Base-by-base conservation (phyloP, 176 grass and related monocot species). In the Puccinellia tenuiflora region DNA sequence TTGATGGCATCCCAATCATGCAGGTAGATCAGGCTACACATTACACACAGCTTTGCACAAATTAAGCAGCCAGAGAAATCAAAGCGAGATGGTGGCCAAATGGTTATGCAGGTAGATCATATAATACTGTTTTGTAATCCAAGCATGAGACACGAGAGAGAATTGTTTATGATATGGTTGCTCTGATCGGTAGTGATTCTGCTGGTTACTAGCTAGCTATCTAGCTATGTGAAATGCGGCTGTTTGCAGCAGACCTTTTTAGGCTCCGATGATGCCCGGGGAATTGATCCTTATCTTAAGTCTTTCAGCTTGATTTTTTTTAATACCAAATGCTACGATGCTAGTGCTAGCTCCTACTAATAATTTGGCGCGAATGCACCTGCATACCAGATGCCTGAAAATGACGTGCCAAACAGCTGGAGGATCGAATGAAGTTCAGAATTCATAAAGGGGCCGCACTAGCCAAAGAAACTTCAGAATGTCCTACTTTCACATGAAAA, bases 141-240 rank as follows among this genome's bases (percentile, higher is more conserved):
- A 81, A 72, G 77, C 83, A 50, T 70, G 77, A 68, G 48, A 24
- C 87, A 76, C 18, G 29, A 35, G 14, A 5, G 55, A 10, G 16
- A 3, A 24, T 85, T 89, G 48, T 81, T 82, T 71, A 81, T 34
- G 51, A n/a, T 83, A 81, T 73, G 64, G 73, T 65, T 54, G 52
- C 42, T 82, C 15, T 70, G 51, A 81, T 71, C 52, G 70, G 71
- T 67, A 86, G 43, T 82, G 53, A 82, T 90, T 90, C 78, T 78
- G 63, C 26, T 86, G 62, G 53, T 72, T 72, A 70, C 61, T 81
- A 80, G 9, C 55, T 13, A 40, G n/a, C n/a, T 11, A 25, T 5
- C 7, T 39, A 39, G 20, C 55, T 26, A 4, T 22, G 10, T 11
- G 38, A 85, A 81, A 81, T 75, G 68, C 57, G 82, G 82, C 82